Base-by-base conservation (phyloP, 1,284 basidiomycete species). In the Mycosarcoma maydis region DNA sequence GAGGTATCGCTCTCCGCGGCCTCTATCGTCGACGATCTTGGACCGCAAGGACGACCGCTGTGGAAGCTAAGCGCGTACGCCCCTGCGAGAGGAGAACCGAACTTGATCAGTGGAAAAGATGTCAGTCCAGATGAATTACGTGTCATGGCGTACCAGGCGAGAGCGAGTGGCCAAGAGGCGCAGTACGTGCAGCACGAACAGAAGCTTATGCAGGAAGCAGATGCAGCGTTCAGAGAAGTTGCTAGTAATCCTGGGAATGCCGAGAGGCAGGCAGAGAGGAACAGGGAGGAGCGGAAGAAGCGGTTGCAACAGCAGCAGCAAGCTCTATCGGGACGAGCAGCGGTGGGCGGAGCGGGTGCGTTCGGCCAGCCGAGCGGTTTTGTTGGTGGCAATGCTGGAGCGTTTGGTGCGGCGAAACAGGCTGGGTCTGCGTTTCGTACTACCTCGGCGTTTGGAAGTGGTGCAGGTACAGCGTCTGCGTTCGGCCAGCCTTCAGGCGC, bases 51-150 rank as follows among this genome's bases (percentile, higher is more conserved):
- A 16, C 82, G 81, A 4, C 94, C 93, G 0, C 52, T 86, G 7
- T 97, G 91, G 90, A 88, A 89, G n/a, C 83, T 94, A 0, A 89
- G 91, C 0, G 89, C 87, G 0, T 96, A 90, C 79, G 92, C 86
- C 0, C 87, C 90, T 20, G 87, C 88, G 0, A 93, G 94, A 77
- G 80, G 86, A 50, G 91, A 93, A 72, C 88, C 88, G 0, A 88
- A 86, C 42, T 73, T 95, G 6, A 82, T 96, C 16, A 67, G 82
- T 5, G 88, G 87, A 1, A 83, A 90, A 27, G 93, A 96, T 74
- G 85, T 90, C 62, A 90, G 88, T 0, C 87, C 86, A 0, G 94
- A 96, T 75, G 94, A 97, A 82, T 82, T 96, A 84, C 88, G 54
- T 6, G 44, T 72, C 9, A 60, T 64, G 62, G 69, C 69, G 19